A percentile compares a stretch with the other conserved stretches of the same genome.
phyloP scores from a whole-genome alignment of 306 rosid genomes.

The Lathyrus oleraceus region DNA sequence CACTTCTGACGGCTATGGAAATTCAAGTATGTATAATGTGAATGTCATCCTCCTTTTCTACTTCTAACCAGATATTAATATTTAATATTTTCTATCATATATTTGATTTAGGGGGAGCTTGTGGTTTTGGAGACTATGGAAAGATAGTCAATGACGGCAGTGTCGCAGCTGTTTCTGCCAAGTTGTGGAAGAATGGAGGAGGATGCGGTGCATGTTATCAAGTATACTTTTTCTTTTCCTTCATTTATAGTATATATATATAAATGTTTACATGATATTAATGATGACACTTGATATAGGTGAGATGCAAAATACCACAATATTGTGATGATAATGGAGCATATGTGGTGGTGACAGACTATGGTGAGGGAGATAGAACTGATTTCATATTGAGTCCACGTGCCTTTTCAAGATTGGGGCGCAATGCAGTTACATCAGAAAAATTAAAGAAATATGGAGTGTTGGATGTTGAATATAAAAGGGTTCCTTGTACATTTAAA shows the following conservation, averaged over 20 bases:
- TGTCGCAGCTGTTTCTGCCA: conserved; percentile 66
- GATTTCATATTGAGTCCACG: conserved; percentile 44
- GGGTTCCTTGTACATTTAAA: conserved; percentile 50
- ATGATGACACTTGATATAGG: conserved; percentile 32
- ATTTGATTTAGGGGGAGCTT: conserved; percentile 67
- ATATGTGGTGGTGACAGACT: conserved; percentile 39
- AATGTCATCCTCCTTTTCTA: neutral
- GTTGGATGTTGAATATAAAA: conserved; percentile 36
- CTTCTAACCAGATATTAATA: neutral
- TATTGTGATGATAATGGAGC: conserved; percentile 37
- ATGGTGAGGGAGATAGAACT: conserved; percentile 48
- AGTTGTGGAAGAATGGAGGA: conserved; percentile 61
- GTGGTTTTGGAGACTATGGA: conserved; percentile 86
- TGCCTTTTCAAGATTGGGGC: conserved; percentile 35
- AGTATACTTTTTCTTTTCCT: conserved; percentile 39
- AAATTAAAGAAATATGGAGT: conserved; percentile 33
- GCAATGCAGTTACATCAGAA: neutral
- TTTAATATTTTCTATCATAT: too few relatives aligned
- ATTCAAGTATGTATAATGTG: conserved; percentile 46
- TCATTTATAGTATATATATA: neutral
- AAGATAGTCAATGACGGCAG: conserved; percentile 62
- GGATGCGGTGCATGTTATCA: conserved; percentile 90
- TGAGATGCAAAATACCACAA: conserved; percentile 33
- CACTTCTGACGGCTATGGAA: conserved; percentile 77
- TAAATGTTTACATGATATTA: too few relatives aligned